These are phyloP conservation scores for Mrakia frigida DNA, from an alignment of 768 basidiomycete species.

Conservation along the genomic window DNA sequence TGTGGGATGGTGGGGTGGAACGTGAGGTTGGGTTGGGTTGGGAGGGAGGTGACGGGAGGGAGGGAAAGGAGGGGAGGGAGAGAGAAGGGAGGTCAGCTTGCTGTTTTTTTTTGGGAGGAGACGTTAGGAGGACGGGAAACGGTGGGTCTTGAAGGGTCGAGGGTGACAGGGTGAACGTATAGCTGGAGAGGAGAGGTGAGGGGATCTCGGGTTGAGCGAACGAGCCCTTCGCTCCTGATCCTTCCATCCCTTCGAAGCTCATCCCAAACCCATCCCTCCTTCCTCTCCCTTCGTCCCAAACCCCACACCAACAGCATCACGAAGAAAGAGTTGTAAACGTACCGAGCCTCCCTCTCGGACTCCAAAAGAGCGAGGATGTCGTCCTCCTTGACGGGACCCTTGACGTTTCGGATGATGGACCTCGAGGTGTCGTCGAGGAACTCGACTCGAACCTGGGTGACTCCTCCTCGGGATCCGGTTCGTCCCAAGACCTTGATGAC, in stretches of 20 bases:
- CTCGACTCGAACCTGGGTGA: conserved; percentile 98
- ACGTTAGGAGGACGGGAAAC: not conserved
- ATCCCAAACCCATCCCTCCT: not conserved
- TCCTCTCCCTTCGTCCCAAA: not conserved
- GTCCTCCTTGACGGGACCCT: conserved; percentile 91
- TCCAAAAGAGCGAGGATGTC: conserved; percentile 96
- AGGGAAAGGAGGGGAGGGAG: not conserved
- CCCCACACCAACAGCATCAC: not conserved
- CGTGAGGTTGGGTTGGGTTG: not conserved
- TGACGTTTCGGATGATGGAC: conserved; percentile 97
- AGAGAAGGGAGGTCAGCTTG: not conserved
- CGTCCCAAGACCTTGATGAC: conserved; percentile 98
- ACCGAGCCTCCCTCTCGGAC: conserved; percentile 99
- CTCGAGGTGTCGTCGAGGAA: conserved; percentile 96
- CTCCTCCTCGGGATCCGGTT: conserved; percentile 97
- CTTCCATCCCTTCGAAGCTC: too few species aligned
- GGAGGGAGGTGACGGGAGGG: not conserved
- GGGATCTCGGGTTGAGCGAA: too few species aligned
- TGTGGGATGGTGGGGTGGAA: not conserved
- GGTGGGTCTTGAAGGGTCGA: not conserved
- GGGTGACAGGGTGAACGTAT: too few species aligned
- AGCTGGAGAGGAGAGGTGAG: too few species aligned
- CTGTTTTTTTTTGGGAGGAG: not conserved
- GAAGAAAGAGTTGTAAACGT: conserved; percentile 46
- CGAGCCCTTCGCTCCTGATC: too few species aligned